Evolutionary conservation across 169 alveolate genomes (phyloP).

Genomic region (Plasmodium berghei): DNA sequence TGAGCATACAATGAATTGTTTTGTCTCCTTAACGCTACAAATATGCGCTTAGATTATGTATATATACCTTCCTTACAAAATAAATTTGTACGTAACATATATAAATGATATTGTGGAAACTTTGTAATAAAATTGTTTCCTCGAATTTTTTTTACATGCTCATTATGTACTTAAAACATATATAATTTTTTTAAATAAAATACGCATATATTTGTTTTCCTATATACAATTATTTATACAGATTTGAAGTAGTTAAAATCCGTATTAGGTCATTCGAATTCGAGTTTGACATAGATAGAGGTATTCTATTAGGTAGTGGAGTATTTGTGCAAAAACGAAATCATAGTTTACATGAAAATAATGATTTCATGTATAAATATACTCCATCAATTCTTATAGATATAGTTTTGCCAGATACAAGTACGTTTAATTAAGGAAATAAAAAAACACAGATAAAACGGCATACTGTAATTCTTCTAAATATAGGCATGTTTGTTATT

Average conservation of each 20-base stretch:
- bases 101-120: too few species aligned
- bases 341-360: slow-evolving; percentile 20
- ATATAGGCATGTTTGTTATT: background rate
- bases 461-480: background rate
- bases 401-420: slow-evolving; percentile 66
- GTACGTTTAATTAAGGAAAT: slow-evolving; percentile 29
- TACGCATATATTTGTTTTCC: background rate
- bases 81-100: too few species aligned
- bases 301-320: slow-evolving; percentile 70
- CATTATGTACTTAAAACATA: background rate
- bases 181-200: slow-evolving; percentile 6
- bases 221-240: slow-evolving; percentile 8
- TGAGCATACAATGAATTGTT: background rate
- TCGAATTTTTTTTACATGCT: background rate
- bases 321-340: slow-evolving; percentile 65
- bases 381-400: slow-evolving; percentile 63
- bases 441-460: background rate
- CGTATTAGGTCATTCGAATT: slow-evolving; percentile 72
- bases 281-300: slow-evolving; percentile 74
- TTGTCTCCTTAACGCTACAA: too few species aligned
- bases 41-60: too few species aligned
- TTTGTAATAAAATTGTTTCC: background rate
- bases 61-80: too few species aligned
- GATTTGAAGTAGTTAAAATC: slow-evolving; percentile 68
- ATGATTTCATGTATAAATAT: slow-evolving; percentile 59